Conservation (phyloP, 2,329 filamentous ascomycete genomes). For the Aspergillus calidoustus region DNA sequence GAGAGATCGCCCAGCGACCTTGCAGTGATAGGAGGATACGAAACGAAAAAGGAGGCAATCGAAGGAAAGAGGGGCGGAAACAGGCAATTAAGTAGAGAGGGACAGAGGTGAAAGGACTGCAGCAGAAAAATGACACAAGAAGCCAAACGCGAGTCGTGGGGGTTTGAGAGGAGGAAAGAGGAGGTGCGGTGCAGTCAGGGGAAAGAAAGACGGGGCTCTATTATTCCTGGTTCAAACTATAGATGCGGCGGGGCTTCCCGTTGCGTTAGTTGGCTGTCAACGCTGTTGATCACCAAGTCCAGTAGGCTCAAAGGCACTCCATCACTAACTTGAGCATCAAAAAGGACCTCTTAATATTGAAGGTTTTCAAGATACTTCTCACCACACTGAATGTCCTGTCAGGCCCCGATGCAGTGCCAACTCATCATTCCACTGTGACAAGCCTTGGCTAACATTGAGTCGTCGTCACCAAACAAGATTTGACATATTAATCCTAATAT, state of each 20-base stretch:
- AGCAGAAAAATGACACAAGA: slow-evolving; percentile 3
- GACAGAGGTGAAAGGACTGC: background rate
- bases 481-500: background rate
- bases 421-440: slow-evolving; percentile 8
- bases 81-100: background rate
- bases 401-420: slow-evolving; percentile 2
- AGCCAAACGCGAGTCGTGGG: slow-evolving; percentile 9
- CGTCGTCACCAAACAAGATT: background rate
- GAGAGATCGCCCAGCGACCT: slow-evolving; percentile 37
- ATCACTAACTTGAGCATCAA: background rate
- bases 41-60: background rate
- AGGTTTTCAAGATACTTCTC: background rate
- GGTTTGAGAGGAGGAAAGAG: background rate
- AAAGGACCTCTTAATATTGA: background rate
- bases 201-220: background rate
- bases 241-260: background rate
- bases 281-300: background rate
- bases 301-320: no score
- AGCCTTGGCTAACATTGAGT: slow-evolving; percentile 9
- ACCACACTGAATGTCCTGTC: background rate
- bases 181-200: background rate
- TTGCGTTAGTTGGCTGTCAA: background rate
- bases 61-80: slow-evolving; percentile 1
- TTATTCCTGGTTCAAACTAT: background rate
- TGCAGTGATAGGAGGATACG: slow-evolving; percentile 13